Percentiles rank a stretch among this genome's conserved stretches.
Conservation (phyloP, 2,329 filamentous ascomycete genomes). For the Trichoderma sp. region DNA sequence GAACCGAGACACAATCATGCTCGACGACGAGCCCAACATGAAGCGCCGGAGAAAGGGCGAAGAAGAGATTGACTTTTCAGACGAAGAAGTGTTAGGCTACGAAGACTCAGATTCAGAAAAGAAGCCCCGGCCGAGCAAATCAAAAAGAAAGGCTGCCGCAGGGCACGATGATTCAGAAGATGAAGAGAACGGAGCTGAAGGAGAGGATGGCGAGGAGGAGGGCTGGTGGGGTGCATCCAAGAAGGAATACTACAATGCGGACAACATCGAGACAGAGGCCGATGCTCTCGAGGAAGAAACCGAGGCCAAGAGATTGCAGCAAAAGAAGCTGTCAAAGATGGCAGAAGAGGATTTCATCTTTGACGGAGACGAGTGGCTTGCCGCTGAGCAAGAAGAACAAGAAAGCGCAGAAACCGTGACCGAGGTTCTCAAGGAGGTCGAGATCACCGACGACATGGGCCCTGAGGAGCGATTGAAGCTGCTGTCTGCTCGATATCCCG, state of each 20-base stretch:
- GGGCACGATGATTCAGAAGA: conserved; percentile 42
- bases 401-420: conserved; percentile 65
- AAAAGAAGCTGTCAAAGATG: conserved; percentile 88
- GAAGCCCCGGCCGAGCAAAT: conserved; percentile 16
- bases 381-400: conserved; percentile 49
- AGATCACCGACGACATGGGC: conserved; percentile 77
- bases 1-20: conserved; percentile 78
- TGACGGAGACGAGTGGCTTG: conserved; percentile 82
- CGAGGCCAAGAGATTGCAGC: conserved; percentile 82
- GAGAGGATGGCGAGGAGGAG: conserved; percentile 57
- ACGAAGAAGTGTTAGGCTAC: conserved; percentile 58
- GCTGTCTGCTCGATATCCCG: conserved; percentile 79
- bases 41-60: conserved; percentile 76
- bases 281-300: conserved; percentile 85
- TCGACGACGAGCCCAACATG: conserved; percentile 75
- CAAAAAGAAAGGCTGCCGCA: conserved; percentile 25
- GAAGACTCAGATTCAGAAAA: conserved; percentile 49
- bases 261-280: conserved; percentile 62
- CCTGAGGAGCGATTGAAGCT: conserved; percentile 72
- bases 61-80: conserved; percentile 62
- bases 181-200: conserved; percentile 52
- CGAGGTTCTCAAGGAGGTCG: conserved; percentile 79
- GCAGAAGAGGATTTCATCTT: conserved; percentile 90
- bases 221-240: conserved; percentile 84
- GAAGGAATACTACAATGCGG: conserved; percentile 90